A percentile compares a stretch with the other conserved stretches of the same genome.
These are phyloP conservation scores for Neocatenulostroma microsporum DNA, from an alignment of 2,329 filamentous ascomycete genomes.

Conservation along the genomic window DNA sequence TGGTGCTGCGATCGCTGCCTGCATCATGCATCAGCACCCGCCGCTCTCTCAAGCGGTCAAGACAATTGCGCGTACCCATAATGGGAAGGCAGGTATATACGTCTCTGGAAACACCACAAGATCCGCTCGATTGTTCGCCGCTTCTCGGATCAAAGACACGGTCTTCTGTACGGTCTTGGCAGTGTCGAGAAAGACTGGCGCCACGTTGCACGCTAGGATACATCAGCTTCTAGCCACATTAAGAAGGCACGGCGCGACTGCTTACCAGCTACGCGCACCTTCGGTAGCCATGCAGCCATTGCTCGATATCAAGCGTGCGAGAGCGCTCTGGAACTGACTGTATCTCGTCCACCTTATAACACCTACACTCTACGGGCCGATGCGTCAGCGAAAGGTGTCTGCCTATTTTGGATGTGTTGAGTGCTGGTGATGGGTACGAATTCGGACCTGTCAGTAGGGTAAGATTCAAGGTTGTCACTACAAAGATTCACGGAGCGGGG, in stretches of 20 bases:
- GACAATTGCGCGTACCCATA: constrained; percentile 41
- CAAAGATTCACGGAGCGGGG: no score
- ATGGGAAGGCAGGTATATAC: constrained; percentile 47
- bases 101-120: constrained; percentile 49
- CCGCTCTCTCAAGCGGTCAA: no score
- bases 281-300: neutral
- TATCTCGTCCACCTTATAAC: no score
- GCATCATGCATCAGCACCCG: neutral
- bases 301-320: no score
- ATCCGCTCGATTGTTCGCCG: constrained; percentile 38
- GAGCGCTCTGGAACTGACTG: no score
- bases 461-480: no score
- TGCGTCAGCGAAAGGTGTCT: no score
- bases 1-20: constrained; percentile 36
- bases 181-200: constrained; percentile 44
- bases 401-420: no score
- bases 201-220: constrained; percentile 23
- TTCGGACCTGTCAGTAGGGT: no score
- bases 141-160: constrained; percentile 39
- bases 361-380: no score
- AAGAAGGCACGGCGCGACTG: no score
- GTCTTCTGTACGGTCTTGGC: constrained; percentile 41
- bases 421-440: no score
- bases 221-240: constrained; percentile 5
- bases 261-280: constrained; percentile 5